Evolutionary conservation across 192 early-diverging fungal species (phyloP).

Genomic region (Kappamyces sp.): DNA sequence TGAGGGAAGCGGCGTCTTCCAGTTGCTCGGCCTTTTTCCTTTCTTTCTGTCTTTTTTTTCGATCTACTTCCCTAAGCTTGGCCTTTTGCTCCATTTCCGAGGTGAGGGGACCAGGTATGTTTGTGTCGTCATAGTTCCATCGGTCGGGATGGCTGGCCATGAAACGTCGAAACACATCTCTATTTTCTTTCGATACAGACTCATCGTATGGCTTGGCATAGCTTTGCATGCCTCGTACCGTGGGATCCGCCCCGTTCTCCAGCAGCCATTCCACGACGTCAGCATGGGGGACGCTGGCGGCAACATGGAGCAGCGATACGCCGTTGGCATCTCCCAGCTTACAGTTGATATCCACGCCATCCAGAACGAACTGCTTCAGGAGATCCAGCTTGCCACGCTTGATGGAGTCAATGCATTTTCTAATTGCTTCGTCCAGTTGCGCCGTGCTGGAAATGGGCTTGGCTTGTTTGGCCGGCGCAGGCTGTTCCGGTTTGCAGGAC

Average conservation of each 20-base stretch:
- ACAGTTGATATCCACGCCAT: constrained; percentile 18
- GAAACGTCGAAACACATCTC: constrained; percentile 69
- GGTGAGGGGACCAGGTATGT: constrained; percentile 69
- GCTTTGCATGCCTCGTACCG: constrained; percentile 7
- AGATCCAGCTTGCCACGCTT: constrained; percentile 12
- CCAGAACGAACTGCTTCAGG: background rate
- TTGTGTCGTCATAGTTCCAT: constrained; percentile 64
- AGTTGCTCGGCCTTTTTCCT: constrained; percentile 39
- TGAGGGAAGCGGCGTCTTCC: constrained; percentile 24
- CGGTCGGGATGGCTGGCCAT: constrained; percentile 52
- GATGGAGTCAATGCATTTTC: constrained; percentile 10
- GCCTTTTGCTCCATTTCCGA: constrained; percentile 65
- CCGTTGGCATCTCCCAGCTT: constrained; percentile 29
- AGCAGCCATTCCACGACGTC: constrained; percentile 63
- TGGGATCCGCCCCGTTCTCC: constrained; percentile 74
- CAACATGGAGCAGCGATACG: constrained; percentile 68
- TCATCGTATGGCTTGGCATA: constrained; percentile 59
- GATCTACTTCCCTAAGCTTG: constrained; percentile 56
- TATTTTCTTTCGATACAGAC: constrained; percentile 59
- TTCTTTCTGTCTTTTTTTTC: constrained; percentile 58
- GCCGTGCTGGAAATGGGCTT: constrained; percentile 18
- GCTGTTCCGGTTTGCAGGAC: constrained; percentile 15
- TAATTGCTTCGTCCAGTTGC: constrained; percentile 17
- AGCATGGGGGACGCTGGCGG: constrained; percentile 51
- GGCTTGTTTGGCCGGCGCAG: background rate